phyloP scores from a whole-genome alignment of 1,139 yeast genomes.

The Wickerhamomyces sp. region DNA sequence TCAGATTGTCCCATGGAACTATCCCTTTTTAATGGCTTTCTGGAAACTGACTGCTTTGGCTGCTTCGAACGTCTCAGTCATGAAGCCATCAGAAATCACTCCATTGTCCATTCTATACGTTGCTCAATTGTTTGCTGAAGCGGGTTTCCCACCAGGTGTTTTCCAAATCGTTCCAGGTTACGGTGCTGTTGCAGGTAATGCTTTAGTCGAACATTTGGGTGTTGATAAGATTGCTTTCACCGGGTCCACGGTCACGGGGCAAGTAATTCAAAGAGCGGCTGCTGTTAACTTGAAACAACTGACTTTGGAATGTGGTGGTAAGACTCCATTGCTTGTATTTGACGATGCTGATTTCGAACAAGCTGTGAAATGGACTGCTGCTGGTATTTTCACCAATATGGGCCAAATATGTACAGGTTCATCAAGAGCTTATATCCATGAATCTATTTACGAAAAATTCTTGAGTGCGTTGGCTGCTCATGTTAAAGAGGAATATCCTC shows the following conservation, averaged over 20 bases:
- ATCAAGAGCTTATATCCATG: slow-evolving; percentile 75
- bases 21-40: slow-evolving; percentile 62
- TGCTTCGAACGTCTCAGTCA: slow-evolving; percentile 60
- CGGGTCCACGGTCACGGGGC: slow-evolving; percentile 56
- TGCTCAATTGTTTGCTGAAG: slow-evolving; percentile 50
- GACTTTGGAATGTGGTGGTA: slow-evolving; percentile 92
- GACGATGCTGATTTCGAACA: slow-evolving; percentile 73
- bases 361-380: slow-evolving; percentile 82
- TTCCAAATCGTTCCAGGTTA: slow-evolving; percentile 55
- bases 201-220: slow-evolving; percentile 49
- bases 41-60: slow-evolving; percentile 75
- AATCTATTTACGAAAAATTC: slow-evolving; percentile 62
- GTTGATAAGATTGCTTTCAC: slow-evolving; percentile 69
- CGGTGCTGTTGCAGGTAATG: slow-evolving; percentile 53
- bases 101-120: slow-evolving; percentile 56
- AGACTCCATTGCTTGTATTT: slow-evolving; percentile 69
- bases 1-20: slow-evolving; percentile 67
- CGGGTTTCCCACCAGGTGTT: slow-evolving; percentile 72
- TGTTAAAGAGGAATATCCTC: slow-evolving; percentile 41
- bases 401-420: slow-evolving; percentile 94
- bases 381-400: slow-evolving; percentile 77
- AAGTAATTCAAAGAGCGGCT: slow-evolving; percentile 54
- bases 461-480: slow-evolving; percentile 36
- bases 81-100: slow-evolving; percentile 65
- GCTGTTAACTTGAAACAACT: slow-evolving; percentile 62